phyloP scores from a whole-genome alignment of 1,284 basidiomycete genomes.

The Ustilago loliicola region DNA sequence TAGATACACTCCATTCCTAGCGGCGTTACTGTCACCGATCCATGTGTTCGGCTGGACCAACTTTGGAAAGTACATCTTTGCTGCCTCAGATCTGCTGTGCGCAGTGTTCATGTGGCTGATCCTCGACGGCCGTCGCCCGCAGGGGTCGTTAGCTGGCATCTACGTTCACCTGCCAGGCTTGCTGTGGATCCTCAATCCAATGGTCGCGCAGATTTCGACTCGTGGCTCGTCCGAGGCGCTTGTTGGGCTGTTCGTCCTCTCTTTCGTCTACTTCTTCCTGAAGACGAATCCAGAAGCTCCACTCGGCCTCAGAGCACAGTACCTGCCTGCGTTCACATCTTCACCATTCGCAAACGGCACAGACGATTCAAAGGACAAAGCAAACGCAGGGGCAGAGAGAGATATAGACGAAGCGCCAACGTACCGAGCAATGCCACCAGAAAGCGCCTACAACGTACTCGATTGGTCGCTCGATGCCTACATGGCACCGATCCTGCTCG shows the following conservation, averaged over 20 bases:
- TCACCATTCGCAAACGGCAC: background rate
- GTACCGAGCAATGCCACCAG: slow-evolving; percentile 42
- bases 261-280: slow-evolving; percentile 74
- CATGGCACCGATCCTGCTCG: slow-evolving; percentile 58
- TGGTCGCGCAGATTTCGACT: slow-evolving; percentile 95
- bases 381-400: background rate
- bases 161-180: slow-evolving; percentile 71
- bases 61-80: slow-evolving; percentile 87
- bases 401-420: slow-evolving; percentile 6
- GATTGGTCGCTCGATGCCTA: slow-evolving; percentile 57
- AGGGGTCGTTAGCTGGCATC: slow-evolving; percentile 32
- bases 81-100: slow-evolving; percentile 84
- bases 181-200: slow-evolving; percentile 88
- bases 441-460: slow-evolving; percentile 38
- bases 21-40: slow-evolving; percentile 85
- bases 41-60: slow-evolving; percentile 72
- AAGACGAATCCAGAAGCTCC: slow-evolving; percentile 59
- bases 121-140: slow-evolving; percentile 70
- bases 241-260: slow-evolving; percentile 83
- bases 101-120: slow-evolving; percentile 82
- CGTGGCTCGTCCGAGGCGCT: slow-evolving; percentile 94
- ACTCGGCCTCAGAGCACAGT: slow-evolving; percentile 24
- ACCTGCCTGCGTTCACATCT: slow-evolving; percentile 23
- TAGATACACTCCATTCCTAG: slow-evolving; percentile 93
- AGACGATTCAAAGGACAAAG: background rate